Percentiles rank a stretch among this genome's conserved stretches.
Conservation (phyloP, 2,329 filamentous ascomycete genomes). For the Plenodomus tracheiphilus region DNA sequence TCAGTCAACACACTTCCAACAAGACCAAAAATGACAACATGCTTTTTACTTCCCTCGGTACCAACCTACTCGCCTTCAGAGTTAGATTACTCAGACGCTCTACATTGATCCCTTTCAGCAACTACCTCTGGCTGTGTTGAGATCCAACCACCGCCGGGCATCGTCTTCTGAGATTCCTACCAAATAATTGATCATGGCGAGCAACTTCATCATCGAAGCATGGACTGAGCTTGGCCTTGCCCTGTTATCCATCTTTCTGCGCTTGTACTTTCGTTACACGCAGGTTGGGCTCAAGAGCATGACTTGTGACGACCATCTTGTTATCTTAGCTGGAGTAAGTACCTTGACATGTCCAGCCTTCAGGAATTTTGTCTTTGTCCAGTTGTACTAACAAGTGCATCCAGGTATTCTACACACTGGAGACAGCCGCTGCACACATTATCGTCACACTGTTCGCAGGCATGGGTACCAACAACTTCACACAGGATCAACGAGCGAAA, state of each 20-base stretch:
- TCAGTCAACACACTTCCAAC: no score
- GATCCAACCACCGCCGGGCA: no score
- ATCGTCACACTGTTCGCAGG: slow-evolving; percentile 45
- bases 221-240: slow-evolving; percentile 13
- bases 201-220: slow-evolving; percentile 10
- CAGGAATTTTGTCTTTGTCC: no score
- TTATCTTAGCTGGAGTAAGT: slow-evolving; percentile 57
- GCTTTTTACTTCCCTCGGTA: no score
- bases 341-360: not conserved
- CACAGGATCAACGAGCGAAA: slow-evolving; percentile 51
- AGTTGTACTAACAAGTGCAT: not conserved
- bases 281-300: slow-evolving; percentile 56
- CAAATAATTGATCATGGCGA: not conserved
- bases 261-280: slow-evolving; percentile 55
- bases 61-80: no score
- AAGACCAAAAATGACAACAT: no score
- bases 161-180: no score
- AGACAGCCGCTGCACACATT: slow-evolving; percentile 55
- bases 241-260: slow-evolving; percentile 54
- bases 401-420: slow-evolving; percentile 55
- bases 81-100: no score
- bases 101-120: no score
- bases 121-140: no score
- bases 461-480: slow-evolving; percentile 46
- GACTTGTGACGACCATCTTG: slow-evolving; percentile 62